A percentile compares a stretch with the other conserved stretches of the same genome.
Conservation (phyloP, 1,139 yeast genomes). For the Saccharomyces hybrid region DNA sequence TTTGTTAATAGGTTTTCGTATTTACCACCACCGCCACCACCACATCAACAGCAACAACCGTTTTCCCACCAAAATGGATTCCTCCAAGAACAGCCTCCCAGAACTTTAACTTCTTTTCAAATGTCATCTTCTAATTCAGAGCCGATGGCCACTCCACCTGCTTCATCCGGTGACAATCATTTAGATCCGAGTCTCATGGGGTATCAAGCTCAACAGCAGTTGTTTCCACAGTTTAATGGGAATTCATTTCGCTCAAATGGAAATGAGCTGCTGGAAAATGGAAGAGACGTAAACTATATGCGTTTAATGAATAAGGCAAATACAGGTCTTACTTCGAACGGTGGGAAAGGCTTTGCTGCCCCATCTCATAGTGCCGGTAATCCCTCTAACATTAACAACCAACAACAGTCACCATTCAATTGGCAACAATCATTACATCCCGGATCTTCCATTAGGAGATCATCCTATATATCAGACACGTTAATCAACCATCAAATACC, state of each 20-base stretch:
- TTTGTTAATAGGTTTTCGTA: not conserved
- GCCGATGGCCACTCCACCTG: not conserved
- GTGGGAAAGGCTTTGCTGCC: not conserved
- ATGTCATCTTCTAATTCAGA: slow-evolving; percentile 4
- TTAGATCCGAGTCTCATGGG: slow-evolving; percentile 4
- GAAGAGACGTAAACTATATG: not conserved
- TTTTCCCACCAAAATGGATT: not conserved
- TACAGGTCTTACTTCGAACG: not conserved
- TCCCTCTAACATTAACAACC: not conserved
- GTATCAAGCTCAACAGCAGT: slow-evolving; percentile 6
- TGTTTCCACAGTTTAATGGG: slow-evolving; percentile 1
- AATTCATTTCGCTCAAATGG: slow-evolving; percentile 6
- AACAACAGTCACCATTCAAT: not conserved
- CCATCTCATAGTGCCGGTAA: not conserved
- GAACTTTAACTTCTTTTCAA: not conserved
- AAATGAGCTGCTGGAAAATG: not conserved
- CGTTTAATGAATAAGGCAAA: not conserved
- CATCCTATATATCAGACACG: slow-evolving; percentile 30
- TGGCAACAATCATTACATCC: slow-evolving; percentile 4
- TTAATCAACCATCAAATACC: slow-evolving; percentile 20
- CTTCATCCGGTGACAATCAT: not conserved
- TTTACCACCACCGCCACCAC: not conserved
- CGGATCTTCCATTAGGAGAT: slow-evolving; percentile 22
- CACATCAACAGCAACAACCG: not conserved
- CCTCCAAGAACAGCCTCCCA: not conserved